Evolutionary conservation across 1,139 yeast species (phyloP), one percentile per base, ranked within the genome.

Genomic region (Taphrina populina): DNA sequence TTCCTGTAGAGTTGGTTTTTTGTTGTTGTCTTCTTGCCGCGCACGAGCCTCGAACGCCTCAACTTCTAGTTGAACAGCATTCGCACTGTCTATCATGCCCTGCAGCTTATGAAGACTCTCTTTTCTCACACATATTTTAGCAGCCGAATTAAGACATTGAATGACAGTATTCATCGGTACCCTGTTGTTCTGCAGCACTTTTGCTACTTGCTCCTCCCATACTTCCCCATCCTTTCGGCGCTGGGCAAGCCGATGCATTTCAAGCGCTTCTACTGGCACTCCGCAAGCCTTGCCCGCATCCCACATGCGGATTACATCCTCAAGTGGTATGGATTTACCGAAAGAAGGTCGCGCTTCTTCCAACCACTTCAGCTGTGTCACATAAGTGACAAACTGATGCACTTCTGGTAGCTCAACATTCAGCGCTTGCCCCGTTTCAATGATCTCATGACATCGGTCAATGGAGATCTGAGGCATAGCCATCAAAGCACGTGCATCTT

Each of bases 361-460:
- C n/a, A 67, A 58, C 88, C 90, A 83, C 39, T 67, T 68, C 46
- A 76, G 62, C 54, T 80, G 71, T 45, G 73, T 74, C 41, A 80
- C 70, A 19, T 82, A 67, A 57, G 80, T 71, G 13, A 73, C 76
- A 40, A 84, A 66, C 49, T 77, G 71, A 11, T 67, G 69, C 33
- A 81, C 70, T 1, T 83, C 76, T 1, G 81, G 77, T 19, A 84
- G 67, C 7, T 73, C 74, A 32, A 84, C 67, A 2, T 85, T 85
- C 64, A 83, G 77, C 11, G 81, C 75, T 59, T 74, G 75, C 1
- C 90, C 90, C 30, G 79, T 63, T 27, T 67, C 69, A 20, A 72
- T 64, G 60, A 73, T 59, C 20, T 66, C 71, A 30, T 63, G 60
- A 39, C 69, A 66, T 10, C 69, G 70, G 8, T 65, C 67, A 8